Evolutionary conservation across 2,329 filamentous ascomycete species (phyloP).

Genomic region (Talaromyces rugulosus): DNA sequence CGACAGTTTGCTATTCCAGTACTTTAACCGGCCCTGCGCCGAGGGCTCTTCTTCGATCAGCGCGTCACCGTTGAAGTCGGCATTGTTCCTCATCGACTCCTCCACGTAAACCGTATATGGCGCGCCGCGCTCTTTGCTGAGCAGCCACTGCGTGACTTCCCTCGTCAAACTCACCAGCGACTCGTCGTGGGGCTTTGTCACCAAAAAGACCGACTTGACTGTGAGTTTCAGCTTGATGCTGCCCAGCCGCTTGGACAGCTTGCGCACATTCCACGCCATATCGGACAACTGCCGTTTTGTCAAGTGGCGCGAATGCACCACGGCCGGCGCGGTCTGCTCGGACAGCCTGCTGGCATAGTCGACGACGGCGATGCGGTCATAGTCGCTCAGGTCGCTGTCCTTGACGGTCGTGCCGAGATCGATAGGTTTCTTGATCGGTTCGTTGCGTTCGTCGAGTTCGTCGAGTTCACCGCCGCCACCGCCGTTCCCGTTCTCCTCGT

Average conservation of each 20-base stretch:
- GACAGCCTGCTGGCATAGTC: conserved; percentile 20
- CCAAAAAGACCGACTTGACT: conserved; percentile 76
- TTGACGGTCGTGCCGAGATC: neutral
- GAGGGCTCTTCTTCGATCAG: conserved; percentile 60
- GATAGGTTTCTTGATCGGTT: neutral
- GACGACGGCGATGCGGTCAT: conserved; percentile 21
- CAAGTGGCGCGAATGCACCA: conserved; percentile 66
- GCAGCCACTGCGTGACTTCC: conserved; percentile 74
- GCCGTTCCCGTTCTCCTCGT: conserved; percentile 15
- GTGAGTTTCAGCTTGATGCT: conserved; percentile 78
- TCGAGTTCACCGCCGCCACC: conserved; percentile 1
- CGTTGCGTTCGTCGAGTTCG: neutral
- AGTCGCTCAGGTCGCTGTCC: conserved; percentile 13
- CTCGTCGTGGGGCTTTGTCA: conserved; percentile 89
- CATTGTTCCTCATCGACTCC: conserved; percentile 65
- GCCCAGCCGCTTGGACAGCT: conserved; percentile 79
- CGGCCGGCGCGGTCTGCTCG: conserved; percentile 29
- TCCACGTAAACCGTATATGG: conserved; percentile 79
- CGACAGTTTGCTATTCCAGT: conserved; percentile 81
- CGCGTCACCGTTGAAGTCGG: conserved; percentile 67
- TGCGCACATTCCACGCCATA: conserved; percentile 93
- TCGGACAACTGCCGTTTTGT: conserved; percentile 94
- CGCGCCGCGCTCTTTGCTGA: conserved; percentile 64
- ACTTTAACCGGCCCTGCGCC: conserved; percentile 61
- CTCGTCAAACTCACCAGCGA: conserved; percentile 72